Evolutionary conservation across 2,329 filamentous ascomycete species (phyloP).

Genomic region (Pseudogymnoascus sp.): DNA sequence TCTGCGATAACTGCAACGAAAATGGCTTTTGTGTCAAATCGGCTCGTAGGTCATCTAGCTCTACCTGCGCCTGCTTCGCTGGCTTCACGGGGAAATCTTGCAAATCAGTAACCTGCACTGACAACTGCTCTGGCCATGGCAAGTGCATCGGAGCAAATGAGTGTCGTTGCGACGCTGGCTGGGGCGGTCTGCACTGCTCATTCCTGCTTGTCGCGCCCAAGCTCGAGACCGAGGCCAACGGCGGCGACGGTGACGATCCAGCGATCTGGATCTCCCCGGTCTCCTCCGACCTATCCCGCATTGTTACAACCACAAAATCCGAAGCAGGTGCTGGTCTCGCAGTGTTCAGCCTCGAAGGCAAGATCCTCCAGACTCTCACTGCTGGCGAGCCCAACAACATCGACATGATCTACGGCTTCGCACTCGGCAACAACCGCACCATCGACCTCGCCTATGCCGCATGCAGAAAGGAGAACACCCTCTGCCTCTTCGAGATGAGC

Average conservation of each 20-base stretch:
- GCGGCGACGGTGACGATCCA: constrained; percentile 39
- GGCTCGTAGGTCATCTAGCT: constrained; percentile 20
- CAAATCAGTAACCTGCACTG: constrained; percentile 30
- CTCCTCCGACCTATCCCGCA: constrained; percentile 34
- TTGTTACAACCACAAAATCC: constrained; percentile 46
- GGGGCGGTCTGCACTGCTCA: constrained; percentile 38
- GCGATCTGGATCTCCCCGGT: constrained; percentile 41
- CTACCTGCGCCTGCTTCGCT: constrained; percentile 36
- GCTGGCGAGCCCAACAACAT: constrained; percentile 46
- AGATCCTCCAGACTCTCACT: constrained; percentile 36
- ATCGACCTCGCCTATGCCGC: constrained; percentile 43
- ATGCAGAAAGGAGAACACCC: constrained; percentile 42
- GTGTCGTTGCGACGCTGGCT: constrained; percentile 35
- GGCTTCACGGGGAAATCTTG: constrained; percentile 34
- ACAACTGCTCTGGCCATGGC: constrained; percentile 36
- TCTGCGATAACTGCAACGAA: neutral
- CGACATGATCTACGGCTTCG: constrained; percentile 44
- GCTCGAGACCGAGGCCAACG: constrained; percentile 37
- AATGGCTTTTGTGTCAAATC: neutral
- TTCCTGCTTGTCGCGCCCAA: constrained; percentile 35
- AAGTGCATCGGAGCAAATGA: constrained; percentile 34
- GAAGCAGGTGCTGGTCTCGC: constrained; percentile 39
- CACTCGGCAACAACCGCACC: constrained; percentile 32
- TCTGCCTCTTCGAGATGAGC: constrained; percentile 44
- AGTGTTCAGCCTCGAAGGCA: constrained; percentile 42